phyloP scores from a whole-genome alignment of 352 stramenopile species.

The Pythium pyrilobum region DNA sequence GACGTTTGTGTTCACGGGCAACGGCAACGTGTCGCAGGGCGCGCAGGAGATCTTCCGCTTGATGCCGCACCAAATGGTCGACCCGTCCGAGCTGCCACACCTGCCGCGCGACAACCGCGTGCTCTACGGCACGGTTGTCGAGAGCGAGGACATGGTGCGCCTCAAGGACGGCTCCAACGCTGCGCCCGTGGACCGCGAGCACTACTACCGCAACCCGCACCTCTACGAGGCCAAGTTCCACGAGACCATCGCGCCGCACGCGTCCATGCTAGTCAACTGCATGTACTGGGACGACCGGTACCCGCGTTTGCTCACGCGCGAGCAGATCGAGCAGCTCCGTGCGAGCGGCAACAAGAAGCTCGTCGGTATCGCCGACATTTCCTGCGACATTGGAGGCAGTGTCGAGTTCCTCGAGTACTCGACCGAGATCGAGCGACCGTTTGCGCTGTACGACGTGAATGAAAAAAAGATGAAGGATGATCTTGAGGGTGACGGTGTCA shows the following conservation, averaged over 20 bases:
- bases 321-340: constrained; percentile 81
- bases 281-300: constrained; percentile 96
- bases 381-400: constrained; percentile 92
- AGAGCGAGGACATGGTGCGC: constrained; percentile 67
- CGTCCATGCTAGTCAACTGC: constrained; percentile 93
- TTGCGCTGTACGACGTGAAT: constrained; percentile 88
- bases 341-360: constrained; percentile 74
- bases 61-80: constrained; percentile 93
- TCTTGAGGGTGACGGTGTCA: constrained; percentile 72
- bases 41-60: constrained; percentile 94
- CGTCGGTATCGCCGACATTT: constrained; percentile 92
- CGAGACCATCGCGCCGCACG: constrained; percentile 84
- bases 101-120: constrained; percentile 56
- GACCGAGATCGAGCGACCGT: constrained; percentile 93
- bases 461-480: constrained; percentile 65
- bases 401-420: constrained; percentile 92
- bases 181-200: constrained; percentile 31
- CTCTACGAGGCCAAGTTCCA: constrained; percentile 91
- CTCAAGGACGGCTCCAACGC: constrained; percentile 25
- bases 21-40: constrained; percentile 92
- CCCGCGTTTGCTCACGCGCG: constrained; percentile 89
- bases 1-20: constrained; percentile 92
- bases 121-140: constrained; percentile 78
- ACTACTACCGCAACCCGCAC: constrained; percentile 91
- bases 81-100: constrained; percentile 78